Evolutionary conservation across 2,329 filamentous ascomycete genomes (phyloP).

Genomic region (Whalleya microplaca): DNA sequence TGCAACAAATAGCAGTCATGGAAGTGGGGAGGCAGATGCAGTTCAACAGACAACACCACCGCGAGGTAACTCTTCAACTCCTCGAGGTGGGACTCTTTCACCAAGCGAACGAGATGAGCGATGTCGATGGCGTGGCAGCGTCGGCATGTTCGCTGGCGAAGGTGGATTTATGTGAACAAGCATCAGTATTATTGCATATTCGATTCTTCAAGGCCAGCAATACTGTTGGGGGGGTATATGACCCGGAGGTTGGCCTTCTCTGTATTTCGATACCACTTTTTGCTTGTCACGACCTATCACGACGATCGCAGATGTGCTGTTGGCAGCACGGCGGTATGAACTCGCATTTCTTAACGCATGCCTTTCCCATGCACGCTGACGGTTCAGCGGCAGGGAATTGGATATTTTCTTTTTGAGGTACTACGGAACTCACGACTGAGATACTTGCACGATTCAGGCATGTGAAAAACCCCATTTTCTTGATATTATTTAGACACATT

Average conservation of each 20-base stretch:
- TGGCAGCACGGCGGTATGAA: conserved; percentile 20
- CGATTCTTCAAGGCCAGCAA: conserved; percentile 17
- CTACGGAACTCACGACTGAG: background rate
- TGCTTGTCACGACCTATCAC: conserved; percentile 29
- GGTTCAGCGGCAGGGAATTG: conserved; percentile 18
- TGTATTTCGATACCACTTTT: conserved; percentile 28
- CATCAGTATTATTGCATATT: conserved; percentile 15
- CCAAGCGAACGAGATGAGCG: conserved; percentile 47
- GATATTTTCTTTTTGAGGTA: background rate
- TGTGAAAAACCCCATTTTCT: background rate
- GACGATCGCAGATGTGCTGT: conserved; percentile 21
- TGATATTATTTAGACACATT: background rate
- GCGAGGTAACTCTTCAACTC: conserved; percentile 36
- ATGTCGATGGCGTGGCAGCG: conserved; percentile 61
- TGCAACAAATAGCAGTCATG: conserved; percentile 51
- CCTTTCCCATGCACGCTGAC: conserved; percentile 21
- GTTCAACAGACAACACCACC: conserved; percentile 41
- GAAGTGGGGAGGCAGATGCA: conserved; percentile 50
- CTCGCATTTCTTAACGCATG: conserved; percentile 24
- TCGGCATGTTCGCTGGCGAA: conserved; percentile 57
- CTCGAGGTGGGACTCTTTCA: conserved; percentile 37
- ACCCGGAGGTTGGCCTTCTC: conserved; percentile 9
- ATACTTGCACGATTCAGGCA: background rate
- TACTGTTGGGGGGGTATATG: conserved; percentile 5
- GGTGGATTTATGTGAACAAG: conserved; percentile 56